Conservation (phyloP, 2,329 filamentous ascomycete genomes). For the Fusarium sp. region DNA sequence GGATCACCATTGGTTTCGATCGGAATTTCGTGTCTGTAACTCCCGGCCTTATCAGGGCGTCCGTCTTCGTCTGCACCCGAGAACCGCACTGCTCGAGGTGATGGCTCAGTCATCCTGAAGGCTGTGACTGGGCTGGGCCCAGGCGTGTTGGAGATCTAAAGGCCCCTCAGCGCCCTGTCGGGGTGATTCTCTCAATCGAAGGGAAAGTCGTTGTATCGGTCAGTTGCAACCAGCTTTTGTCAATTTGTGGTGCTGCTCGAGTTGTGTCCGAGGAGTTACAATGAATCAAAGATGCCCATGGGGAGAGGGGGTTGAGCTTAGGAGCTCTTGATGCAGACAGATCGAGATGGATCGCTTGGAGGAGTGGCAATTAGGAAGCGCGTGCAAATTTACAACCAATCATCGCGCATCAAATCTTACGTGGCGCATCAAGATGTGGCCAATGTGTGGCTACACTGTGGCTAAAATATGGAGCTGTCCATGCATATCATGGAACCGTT, state of each 20-base stretch:
- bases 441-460: constrained; percentile 25
- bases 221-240: constrained; percentile 17
- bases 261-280: constrained; percentile 31
- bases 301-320: constrained; percentile 39
- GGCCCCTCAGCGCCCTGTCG: constrained; percentile 39
- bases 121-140: constrained; percentile 33
- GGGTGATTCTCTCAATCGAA: constrained; percentile 26
- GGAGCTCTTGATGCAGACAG: constrained; percentile 43
- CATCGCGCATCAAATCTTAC: constrained; percentile 5
- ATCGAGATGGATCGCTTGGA: constrained; percentile 49
- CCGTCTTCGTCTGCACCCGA: constrained; percentile 62
- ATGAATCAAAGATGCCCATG: constrained; percentile 46
- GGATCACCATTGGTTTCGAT: constrained; percentile 54
- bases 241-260: constrained; percentile 20
- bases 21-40: constrained; percentile 50
- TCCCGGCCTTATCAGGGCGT: constrained; percentile 58
- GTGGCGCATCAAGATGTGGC: constrained; percentile 34
- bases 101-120: constrained; percentile 59
- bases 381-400: constrained; percentile 42
- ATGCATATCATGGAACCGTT: constrained; percentile 12
- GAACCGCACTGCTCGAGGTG: constrained; percentile 69
- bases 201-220: not conserved
- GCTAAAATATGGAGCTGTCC: not conserved
- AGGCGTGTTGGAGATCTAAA: constrained; percentile 36
- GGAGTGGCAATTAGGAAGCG: constrained; percentile 40